These are phyloP conservation scores for Globisporangium abappressorium DNA, from an alignment of 352 stramenopile genomes.

Conservation along the genomic window DNA sequence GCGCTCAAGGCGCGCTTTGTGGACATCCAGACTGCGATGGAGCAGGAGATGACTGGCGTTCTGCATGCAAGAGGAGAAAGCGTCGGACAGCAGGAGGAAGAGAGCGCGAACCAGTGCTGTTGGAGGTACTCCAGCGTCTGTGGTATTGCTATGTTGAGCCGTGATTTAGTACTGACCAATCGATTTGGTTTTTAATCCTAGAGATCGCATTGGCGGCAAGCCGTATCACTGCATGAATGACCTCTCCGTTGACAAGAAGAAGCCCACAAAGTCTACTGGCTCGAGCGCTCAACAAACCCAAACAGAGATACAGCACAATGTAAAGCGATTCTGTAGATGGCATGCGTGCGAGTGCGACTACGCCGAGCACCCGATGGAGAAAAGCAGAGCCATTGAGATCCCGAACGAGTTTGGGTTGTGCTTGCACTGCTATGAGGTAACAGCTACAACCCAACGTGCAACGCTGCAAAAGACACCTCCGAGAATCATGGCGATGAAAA, in stretches of 20 bases:
- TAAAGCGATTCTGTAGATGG: constrained; percentile 41
- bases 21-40: constrained; percentile 33
- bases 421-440: constrained; percentile 53
- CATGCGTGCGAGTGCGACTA: constrained; percentile 46
- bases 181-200: neutral
- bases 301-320: neutral
- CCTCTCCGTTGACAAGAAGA: constrained; percentile 15
- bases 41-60: constrained; percentile 27
- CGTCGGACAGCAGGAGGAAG: neutral
- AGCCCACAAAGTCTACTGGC: constrained; percentile 6
- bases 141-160: neutral
- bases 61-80: neutral
- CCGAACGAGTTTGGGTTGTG: constrained; percentile 59
- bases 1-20: constrained; percentile 34
- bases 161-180: neutral
- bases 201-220: constrained; percentile 44
- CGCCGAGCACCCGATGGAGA: constrained; percentile 45
- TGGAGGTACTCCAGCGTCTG: constrained; percentile 27
- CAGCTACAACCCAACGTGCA: constrained; percentile 32
- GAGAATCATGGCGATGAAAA: constrained; percentile 32
- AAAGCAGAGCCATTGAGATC: constrained; percentile 46
- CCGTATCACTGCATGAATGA: constrained; percentile 53
- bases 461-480: constrained; percentile 49
- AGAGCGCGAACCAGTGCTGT: constrained; percentile 17
- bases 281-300: neutral